These are phyloP conservation scores for Thalassiosira exigua DNA, from an alignment of 352 stramenopile genomes.

Conservation along the genomic window DNA sequence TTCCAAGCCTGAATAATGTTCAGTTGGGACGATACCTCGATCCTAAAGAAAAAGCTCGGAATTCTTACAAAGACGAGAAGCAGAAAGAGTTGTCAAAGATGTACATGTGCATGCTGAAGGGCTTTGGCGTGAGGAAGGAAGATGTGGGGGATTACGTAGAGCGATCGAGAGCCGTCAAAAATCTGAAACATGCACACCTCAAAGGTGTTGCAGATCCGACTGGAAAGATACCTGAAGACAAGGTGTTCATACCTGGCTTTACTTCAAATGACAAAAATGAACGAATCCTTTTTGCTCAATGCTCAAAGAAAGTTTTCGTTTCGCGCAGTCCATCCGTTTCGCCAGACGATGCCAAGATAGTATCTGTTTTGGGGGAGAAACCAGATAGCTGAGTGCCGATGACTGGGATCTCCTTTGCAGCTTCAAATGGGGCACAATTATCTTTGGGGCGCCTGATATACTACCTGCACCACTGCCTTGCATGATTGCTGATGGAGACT, in stretches of 20 bases:
- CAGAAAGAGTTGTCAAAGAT: background rate
- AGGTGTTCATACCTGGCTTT: slow-evolving; percentile 20
- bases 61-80: background rate
- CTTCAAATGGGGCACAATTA: background rate
- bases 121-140: background rate
- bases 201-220: slow-evolving; percentile 8
- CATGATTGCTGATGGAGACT: slow-evolving; percentile 30
- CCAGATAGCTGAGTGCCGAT: background rate
- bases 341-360: slow-evolving; percentile 16
- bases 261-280: background rate
- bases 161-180: background rate
- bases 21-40: slow-evolving; percentile 2
- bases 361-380: slow-evolving; percentile 4
- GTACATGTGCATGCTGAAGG: slow-evolving; percentile 10
- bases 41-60: background rate
- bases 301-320: slow-evolving; percentile 6
- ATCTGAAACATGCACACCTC: slow-evolving; percentile 3
- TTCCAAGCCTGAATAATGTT: slow-evolving; percentile 31
- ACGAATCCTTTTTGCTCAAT: slow-evolving; percentile 5
- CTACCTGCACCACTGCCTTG: slow-evolving; percentile 6
- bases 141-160: background rate
- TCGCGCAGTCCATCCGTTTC: background rate
- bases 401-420: slow-evolving; percentile 3
- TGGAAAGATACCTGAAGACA: slow-evolving; percentile 5
- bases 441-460: slow-evolving; percentile 15